These are phyloP conservation scores for Simplicillium aogashimaense DNA, from an alignment of 2,329 filamentous ascomycete genomes.

Conservation along the genomic window DNA sequence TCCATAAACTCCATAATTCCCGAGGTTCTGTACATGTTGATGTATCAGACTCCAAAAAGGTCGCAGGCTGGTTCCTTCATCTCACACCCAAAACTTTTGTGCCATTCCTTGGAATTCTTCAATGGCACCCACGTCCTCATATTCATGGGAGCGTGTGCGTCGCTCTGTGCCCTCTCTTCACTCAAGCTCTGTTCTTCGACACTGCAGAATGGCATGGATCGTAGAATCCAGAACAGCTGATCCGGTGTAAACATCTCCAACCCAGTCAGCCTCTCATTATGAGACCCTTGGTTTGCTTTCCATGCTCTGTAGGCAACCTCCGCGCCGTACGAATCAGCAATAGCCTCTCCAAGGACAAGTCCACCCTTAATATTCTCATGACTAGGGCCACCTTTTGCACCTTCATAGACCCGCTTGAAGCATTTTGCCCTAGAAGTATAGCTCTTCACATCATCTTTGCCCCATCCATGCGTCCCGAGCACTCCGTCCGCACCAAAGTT, in stretches of 20 bases:
- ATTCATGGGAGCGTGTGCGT: not conserved
- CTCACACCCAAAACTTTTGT: too few species aligned
- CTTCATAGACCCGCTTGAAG: too few species aligned
- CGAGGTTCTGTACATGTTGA: too few species aligned
- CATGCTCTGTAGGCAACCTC: conserved; percentile 46
- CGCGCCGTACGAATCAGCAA: conserved; percentile 44
- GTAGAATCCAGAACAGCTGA: conserved; percentile 50
- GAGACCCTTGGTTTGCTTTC: conserved; percentile 25
- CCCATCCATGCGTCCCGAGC: not conserved
- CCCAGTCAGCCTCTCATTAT: conserved; percentile 28
- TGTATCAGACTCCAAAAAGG: too few species aligned
- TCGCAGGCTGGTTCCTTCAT: too few species aligned
- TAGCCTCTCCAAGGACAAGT: conserved; percentile 18
- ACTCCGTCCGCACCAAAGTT: conserved; percentile 34
- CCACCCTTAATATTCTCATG: not conserved
- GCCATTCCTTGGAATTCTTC: too few species aligned
- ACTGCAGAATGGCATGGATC: conserved; percentile 46
- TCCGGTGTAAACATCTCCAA: conserved; percentile 44
- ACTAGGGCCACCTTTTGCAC: too few species aligned
- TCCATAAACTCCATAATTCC: too few species aligned
- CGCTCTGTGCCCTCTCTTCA: conserved; percentile 39
- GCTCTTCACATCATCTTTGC: too few species aligned
- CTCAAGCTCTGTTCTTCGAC: conserved; percentile 9
- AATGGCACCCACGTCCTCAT: too few species aligned
- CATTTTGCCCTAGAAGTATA: too few species aligned